Evolutionary conservation across 1,284 basidiomycete species (phyloP).

Genomic region (Pterulicium gracile): DNA sequence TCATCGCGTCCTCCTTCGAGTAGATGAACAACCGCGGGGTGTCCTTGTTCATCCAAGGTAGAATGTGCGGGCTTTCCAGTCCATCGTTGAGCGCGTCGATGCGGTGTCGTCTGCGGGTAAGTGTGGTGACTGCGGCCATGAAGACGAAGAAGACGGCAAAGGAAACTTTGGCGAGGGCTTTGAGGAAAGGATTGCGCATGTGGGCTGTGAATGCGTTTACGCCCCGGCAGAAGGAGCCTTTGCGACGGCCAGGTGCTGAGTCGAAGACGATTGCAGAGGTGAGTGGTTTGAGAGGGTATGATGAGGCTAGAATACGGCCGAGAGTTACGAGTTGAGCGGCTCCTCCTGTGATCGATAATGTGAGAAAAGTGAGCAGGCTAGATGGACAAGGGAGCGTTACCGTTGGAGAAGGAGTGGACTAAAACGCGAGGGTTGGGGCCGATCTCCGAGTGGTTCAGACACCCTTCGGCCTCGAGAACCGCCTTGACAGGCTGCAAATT

Average conservation of each 20-base stretch:
- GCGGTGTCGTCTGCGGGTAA: slow-evolving; percentile 11
- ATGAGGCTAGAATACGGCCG: slow-evolving; percentile 20
- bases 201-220: slow-evolving; percentile 28
- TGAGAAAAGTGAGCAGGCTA: slow-evolving; percentile 6
- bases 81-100: slow-evolving; percentile 17
- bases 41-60: slow-evolving; percentile 31
- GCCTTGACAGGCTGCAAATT: slow-evolving; percentile 29
- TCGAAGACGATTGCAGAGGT: slow-evolving; percentile 36
- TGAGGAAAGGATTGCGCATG: slow-evolving; percentile 25
- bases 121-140: slow-evolving; percentile 8
- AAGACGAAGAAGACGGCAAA: slow-evolving; percentile 13
- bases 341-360: slow-evolving; percentile 31
- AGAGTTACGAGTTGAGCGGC: slow-evolving; percentile 28
- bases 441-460: slow-evolving; percentile 6
- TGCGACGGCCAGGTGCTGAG: slow-evolving; percentile 33
- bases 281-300: slow-evolving; percentile 10
- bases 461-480: slow-evolving; percentile 19
- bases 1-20: slow-evolving; percentile 36
- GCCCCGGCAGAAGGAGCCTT: slow-evolving; percentile 16
- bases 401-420: slow-evolving; percentile 46
- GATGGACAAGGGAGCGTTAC: slow-evolving; percentile 21
- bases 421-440: slow-evolving; percentile 25
- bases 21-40: slow-evolving; percentile 46
- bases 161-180: slow-evolving; percentile 14
- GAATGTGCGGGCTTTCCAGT: slow-evolving; percentile 23